A percentile compares a stretch with the other conserved stretches of the same genome.
These are phyloP conservation scores for Lactarius psammicola DNA, from an alignment of 768 basidiomycete genomes.

Conservation along the genomic window DNA sequence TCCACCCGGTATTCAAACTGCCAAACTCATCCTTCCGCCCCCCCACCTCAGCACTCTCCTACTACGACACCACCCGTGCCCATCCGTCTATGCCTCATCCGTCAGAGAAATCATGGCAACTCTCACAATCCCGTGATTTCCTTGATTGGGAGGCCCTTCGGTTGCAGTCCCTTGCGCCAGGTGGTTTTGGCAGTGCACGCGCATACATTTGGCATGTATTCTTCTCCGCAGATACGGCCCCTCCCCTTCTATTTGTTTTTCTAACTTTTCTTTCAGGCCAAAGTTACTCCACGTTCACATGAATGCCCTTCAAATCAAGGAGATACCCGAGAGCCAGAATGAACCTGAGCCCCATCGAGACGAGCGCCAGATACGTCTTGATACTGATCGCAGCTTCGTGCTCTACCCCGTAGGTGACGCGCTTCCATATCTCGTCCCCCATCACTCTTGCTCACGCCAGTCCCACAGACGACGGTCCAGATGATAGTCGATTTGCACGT, in stretches of 20 bases:
- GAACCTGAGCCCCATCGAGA: slow-evolving; percentile 53
- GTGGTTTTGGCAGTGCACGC: slow-evolving; percentile 64
- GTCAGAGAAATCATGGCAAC: slow-evolving; percentile 3
- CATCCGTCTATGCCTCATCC: not conserved
- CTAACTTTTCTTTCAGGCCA: slow-evolving; percentile 39
- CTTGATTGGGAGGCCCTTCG: slow-evolving; percentile 50
- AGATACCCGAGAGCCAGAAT: not conserved
- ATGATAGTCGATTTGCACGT: slow-evolving; percentile 49
- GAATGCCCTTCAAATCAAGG: slow-evolving; percentile 12
- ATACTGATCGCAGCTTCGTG: slow-evolving; percentile 92
- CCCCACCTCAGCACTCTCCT: not conserved
- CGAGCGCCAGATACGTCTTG: slow-evolving; percentile 83
- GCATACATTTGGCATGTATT: slow-evolving; percentile 52
- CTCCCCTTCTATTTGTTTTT: slow-evolving; percentile 24
- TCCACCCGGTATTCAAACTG: not conserved
- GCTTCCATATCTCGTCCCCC: slow-evolving; percentile 13
- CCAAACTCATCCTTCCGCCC: too few species aligned
- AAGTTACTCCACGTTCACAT: slow-evolving; percentile 37
- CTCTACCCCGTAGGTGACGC: slow-evolving; percentile 75
- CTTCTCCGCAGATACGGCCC: slow-evolving; percentile 22
- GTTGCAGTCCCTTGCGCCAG: slow-evolving; percentile 48
- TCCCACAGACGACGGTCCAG: slow-evolving; percentile 26
- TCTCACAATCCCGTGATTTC: not conserved
- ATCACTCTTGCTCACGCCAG: slow-evolving; percentile 2
- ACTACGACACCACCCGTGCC: not conserved